Conservation (phyloP, 2,329 filamentous ascomycete species). For the Microsporum audouinii region DNA sequence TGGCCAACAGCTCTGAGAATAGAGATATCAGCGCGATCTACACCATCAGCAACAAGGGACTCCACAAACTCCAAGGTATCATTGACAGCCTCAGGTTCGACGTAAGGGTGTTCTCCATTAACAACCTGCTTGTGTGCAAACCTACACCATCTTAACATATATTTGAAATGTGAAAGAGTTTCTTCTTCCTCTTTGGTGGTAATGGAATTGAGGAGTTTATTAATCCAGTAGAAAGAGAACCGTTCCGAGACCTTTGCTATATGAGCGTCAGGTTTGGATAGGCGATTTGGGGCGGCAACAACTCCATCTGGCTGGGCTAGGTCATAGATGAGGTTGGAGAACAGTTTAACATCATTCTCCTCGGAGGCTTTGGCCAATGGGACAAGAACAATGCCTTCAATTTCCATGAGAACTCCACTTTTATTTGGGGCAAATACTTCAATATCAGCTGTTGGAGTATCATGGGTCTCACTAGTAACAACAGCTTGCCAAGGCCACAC, state of each 20-base stretch:
- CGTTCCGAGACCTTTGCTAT: not conserved
- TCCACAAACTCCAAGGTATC: not conserved
- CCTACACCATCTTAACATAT: not conserved
- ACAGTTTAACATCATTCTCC: not conserved
- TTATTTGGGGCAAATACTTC: not conserved
- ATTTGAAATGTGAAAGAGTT: not conserved
- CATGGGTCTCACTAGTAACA: not conserved
- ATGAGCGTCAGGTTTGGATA: not conserved
- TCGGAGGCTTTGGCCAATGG: not conserved
- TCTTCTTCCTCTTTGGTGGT: not conserved
- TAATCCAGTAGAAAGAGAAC: not conserved
- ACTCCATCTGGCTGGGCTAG: not conserved
- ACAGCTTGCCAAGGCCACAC: not conserved
- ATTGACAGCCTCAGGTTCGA: not conserved
- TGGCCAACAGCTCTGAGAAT: conserved; percentile 16
- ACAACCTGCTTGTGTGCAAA: not conserved
- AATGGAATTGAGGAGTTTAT: not conserved
- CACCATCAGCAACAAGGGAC: not conserved
- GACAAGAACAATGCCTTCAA: not conserved
- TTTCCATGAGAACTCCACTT: not conserved
- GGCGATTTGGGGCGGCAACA: not conserved
- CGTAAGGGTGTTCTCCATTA: not conserved
- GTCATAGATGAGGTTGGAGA: not conserved
- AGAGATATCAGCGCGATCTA: not conserved
- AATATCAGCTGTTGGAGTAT: not conserved